These are phyloP conservation scores for Aureobasidium mangrovei DNA, from an alignment of 2,329 filamentous ascomycete species.

Conservation along the genomic window DNA sequence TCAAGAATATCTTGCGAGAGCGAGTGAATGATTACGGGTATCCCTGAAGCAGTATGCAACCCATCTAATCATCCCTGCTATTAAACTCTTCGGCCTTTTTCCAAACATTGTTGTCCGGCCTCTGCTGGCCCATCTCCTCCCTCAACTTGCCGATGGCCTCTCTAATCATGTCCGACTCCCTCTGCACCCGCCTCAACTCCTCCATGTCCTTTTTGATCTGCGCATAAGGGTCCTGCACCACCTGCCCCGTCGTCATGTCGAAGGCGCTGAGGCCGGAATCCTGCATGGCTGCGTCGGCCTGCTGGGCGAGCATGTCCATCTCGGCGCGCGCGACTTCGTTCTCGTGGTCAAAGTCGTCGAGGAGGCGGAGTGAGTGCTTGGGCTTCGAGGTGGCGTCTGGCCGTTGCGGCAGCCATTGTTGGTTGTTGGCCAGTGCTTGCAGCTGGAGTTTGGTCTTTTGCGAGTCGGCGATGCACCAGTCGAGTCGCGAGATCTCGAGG, in stretches of 20 bases:
- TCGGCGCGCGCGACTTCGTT: conserved; percentile 6
- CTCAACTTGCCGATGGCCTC: conserved; percentile 5
- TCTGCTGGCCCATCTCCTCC: neutral
- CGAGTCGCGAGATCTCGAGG: conserved; percentile 14
- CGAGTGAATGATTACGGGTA: too few species aligned
- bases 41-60: too few species aligned
- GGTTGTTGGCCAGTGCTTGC: conserved; percentile 9
- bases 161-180: neutral
- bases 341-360: conserved; percentile 11
- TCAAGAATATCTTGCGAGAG: too few species aligned
- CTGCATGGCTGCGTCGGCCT: neutral
- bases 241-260: conserved; percentile 8
- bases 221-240: neutral
- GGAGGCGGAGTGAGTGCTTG: conserved; percentile 5
- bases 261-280: conserved; percentile 1
- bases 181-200: conserved; percentile 4
- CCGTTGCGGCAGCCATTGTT: conserved; percentile 13
- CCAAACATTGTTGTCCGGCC: neutral
- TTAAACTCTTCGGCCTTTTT: too few species aligned
- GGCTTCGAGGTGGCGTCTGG: neutral
- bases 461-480: conserved; percentile 21
- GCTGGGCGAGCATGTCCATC: conserved; percentile 5
- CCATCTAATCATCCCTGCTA: too few species aligned
- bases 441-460: conserved; percentile 18
- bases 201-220: conserved; percentile 9